Percentiles rank a stretch among this genome's conserved stretches.
Evolutionary conservation across 2,329 filamentous ascomycete genomes (phyloP).

Genomic region (Colletotrichum sp.): DNA sequence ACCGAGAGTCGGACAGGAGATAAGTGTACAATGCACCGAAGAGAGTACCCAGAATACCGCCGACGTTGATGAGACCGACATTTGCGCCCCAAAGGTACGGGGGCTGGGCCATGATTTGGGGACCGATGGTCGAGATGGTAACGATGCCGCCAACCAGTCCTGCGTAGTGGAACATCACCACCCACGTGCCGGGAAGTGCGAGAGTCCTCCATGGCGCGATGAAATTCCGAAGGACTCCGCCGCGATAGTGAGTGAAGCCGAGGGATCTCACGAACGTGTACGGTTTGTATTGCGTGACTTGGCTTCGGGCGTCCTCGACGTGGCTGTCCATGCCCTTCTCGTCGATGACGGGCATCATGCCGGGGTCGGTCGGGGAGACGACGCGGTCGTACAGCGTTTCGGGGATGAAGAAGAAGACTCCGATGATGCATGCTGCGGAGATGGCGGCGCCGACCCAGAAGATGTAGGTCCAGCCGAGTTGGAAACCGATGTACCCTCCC

Average conservation of each 20-base stretch:
- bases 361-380: not conserved
- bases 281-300: not conserved
- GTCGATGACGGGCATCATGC: not conserved
- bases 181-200: conserved; percentile 35
- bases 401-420: conserved; percentile 34
- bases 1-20: conserved; percentile 26
- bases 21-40: conserved; percentile 31
- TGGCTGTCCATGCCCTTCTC: conserved; percentile 2
- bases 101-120: conserved; percentile 29
- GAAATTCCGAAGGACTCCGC: conserved; percentile 24
- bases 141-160: conserved; percentile 38
- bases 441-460: conserved; percentile 36
- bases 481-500: conserved; percentile 38
- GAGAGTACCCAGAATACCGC: conserved; percentile 33
- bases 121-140: conserved; percentile 37
- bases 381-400: conserved; percentile 35
- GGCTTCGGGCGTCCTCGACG: not conserved
- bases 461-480: conserved; percentile 35
- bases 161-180: conserved; percentile 41
- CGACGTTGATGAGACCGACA: conserved; percentile 37
- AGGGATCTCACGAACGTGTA: conserved; percentile 19
- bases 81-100: conserved; percentile 40
- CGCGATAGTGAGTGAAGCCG: conserved; percentile 23
- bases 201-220: conserved; percentile 32
- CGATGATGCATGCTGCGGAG: conserved; percentile 26